A percentile compares a stretch with the other conserved stretches of the same genome.
Conservation (phyloP, 768 basidiomycete genomes). For the Leccinum olivaceopallidum region DNA sequence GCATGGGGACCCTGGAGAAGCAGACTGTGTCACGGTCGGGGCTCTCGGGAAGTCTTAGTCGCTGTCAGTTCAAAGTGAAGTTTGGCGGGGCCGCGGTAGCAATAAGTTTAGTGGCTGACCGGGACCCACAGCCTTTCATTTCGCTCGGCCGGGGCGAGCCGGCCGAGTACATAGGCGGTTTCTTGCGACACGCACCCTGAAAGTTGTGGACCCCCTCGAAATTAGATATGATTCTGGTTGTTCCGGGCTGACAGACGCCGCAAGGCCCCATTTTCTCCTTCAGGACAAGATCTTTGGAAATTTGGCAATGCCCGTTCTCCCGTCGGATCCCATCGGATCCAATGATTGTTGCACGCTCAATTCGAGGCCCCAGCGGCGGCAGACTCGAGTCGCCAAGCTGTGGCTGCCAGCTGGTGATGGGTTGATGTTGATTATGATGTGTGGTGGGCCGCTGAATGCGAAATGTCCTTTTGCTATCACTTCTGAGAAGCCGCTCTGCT, state of each 20-base stretch:
- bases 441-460: constrained; percentile 19
- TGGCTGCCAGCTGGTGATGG: background rate
- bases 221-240: constrained; percentile 1
- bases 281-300: background rate
- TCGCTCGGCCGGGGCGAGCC: background rate
- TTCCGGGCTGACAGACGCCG: background rate
- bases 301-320: background rate
- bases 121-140: background rate
- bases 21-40: background rate
- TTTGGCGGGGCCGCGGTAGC: constrained; percentile 7
- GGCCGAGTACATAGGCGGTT: background rate
- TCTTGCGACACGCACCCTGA: background rate
- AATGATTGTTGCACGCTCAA: background rate
- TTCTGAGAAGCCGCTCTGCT: background rate
- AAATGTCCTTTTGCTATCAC: constrained; percentile 3
- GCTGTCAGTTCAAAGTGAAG: background rate
- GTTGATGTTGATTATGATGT: background rate
- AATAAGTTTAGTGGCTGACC: constrained; percentile 5
- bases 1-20: background rate
- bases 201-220: constrained; percentile 5
- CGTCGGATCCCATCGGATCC: background rate
- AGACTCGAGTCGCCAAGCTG: background rate
- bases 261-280: background rate
- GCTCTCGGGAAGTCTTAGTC: background rate
- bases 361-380: background rate